phyloP scores from a whole-genome alignment of 352 stramenopile genomes.

The Pythium scleroteichum region DNA sequence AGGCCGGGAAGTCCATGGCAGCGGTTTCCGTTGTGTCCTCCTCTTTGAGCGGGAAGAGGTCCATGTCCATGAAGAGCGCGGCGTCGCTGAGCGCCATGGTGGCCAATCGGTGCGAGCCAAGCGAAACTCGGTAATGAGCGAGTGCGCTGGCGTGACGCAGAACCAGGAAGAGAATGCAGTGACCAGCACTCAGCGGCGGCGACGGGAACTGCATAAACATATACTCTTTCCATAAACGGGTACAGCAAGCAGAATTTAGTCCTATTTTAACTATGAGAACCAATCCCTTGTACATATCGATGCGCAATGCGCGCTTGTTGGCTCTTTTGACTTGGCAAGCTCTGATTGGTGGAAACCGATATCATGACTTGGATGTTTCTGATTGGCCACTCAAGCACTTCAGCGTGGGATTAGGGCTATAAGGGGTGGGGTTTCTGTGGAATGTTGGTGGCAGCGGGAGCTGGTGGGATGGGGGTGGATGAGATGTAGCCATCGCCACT shows the following conservation, averaged over 20 bases:
- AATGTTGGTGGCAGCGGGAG: constrained; percentile 15
- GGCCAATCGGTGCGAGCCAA: background rate
- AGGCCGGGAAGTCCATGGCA: constrained; percentile 22
- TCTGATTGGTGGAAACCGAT: constrained; percentile 48
- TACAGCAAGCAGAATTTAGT: too few species aligned
- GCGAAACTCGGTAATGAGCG: background rate
- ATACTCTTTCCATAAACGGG: constrained; percentile 7
- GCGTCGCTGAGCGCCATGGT: constrained; percentile 22
- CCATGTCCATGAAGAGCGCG: constrained; percentile 46
- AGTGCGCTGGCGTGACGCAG: background rate
- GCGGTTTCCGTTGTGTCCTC: constrained; percentile 32
- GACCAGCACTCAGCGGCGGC: constrained; percentile 4
- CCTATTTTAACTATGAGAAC: constrained; percentile 13
- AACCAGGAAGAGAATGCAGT: background rate
- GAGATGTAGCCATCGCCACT: constrained; percentile 44
- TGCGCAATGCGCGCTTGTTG: background rate
- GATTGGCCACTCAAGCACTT: constrained; percentile 19
- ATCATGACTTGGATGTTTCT: constrained; percentile 25
- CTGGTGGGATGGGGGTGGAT: background rate
- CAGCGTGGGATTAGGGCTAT: constrained; percentile 3
- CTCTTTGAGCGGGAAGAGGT: constrained; percentile 38
- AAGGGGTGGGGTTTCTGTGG: constrained; percentile 12
- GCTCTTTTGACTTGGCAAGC: constrained; percentile 49
- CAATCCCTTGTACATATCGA: constrained; percentile 3
- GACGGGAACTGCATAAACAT: constrained; percentile 4